phyloP scores from a whole-genome alignment of 73 alveolate genomes.

The Tetrahymena thermophila region DNA sequence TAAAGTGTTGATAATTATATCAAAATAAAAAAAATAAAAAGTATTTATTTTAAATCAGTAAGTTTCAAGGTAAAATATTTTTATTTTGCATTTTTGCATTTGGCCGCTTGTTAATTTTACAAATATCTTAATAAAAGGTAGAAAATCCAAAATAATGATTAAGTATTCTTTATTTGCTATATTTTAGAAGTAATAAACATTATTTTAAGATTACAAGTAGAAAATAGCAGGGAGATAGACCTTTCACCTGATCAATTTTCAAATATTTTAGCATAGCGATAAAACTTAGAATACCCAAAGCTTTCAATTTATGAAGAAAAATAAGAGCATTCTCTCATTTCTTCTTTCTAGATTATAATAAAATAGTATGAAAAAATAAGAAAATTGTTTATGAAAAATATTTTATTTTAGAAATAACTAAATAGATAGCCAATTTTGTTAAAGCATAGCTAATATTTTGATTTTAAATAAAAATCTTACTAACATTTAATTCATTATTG shows the following conservation, averaged over 20 bases:
- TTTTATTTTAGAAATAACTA: neutral
- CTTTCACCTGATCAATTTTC: neutral
- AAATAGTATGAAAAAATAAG: neutral
- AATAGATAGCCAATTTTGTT: neutral
- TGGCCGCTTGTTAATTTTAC: too few species aligned
- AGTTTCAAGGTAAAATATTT: neutral
- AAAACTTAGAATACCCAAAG: neutral
- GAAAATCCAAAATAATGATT: neutral
- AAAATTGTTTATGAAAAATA: too few species aligned
- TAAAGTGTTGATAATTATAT: too few species aligned
- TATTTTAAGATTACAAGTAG: neutral
- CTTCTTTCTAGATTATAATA: too few species aligned
- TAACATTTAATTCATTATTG: neutral
- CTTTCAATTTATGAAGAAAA: too few species aligned
- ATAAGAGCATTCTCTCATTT: neutral
- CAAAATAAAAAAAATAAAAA: neutral
- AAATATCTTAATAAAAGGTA: neutral
- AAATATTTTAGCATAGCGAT: neutral
- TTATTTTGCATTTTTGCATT: neutral
- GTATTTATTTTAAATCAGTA: neutral
- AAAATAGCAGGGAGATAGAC: neutral
- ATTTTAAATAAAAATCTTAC: neutral
- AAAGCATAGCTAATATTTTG: neutral
- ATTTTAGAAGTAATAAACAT: too few species aligned
- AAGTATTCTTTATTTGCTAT: neutral